Base-by-base conservation (phyloP, 768 basidiomycete genomes). In the Boletus fagicola region DNA sequence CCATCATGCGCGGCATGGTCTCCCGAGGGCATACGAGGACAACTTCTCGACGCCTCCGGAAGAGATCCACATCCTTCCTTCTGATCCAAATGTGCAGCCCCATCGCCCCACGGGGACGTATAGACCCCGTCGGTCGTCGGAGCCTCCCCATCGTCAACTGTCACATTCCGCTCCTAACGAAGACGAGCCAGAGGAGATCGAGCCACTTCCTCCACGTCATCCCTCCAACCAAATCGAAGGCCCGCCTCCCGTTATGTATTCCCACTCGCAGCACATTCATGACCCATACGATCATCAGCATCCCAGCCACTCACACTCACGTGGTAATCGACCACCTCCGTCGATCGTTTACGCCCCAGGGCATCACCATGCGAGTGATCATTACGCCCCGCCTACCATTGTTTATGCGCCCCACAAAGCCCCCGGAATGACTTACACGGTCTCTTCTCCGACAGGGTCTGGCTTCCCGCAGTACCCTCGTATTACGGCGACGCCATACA, bases 391-490 rank as follows among this genome's bases (percentile, higher is more conserved):
- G 18, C 85, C 85, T 15, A 76, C 80, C 0, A 81, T 86, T 56
- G 80, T 81, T 12, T 79, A 84, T 58, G 79, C 85, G 46, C 81
- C 59, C 74, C 77, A 59, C 69, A 78, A 72, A 78, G 80, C 49
- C 75, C 85, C 85, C 53, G 84, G 84, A 4, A 82, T 88, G 75
- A 81, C 82, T 4, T 83, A 87, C 66, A 87, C 86, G 54, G 84
- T 86, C 52, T 87, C 87, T n/a, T 80, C 82, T 20, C 84, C 85
- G 8, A 24, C 79, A 57, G 70, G 65, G 54, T 68, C 61, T 59
- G 65, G 63, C 15, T 66, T 71, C 63, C 65, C 70, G 36, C 76
- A 78, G 56, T 77, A 79, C 61, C 75, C 76, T 6, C 75, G 74
- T 47, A 75, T 77, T 40, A 77, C 74, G 26, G 69, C 72, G 16